phyloP scores from a whole-genome alignment of 352 stramenopile genomes.

The Phytophthora hibernalis region DNA sequence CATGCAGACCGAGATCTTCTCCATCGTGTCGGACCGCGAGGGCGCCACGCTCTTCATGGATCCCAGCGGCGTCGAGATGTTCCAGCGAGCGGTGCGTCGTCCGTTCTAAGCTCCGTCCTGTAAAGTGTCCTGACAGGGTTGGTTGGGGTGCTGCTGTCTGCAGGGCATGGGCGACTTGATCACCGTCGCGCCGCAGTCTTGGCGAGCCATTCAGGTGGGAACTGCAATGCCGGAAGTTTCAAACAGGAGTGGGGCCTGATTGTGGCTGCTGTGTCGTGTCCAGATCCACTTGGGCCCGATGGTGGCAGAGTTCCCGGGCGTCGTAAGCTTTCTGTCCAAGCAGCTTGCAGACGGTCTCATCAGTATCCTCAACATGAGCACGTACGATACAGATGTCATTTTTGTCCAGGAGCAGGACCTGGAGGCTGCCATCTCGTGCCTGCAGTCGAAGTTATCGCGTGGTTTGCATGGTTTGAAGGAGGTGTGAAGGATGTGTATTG shows the following conservation, averaged over 20 bases:
- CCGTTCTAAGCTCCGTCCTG: background rate
- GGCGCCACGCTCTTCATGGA: constrained; percentile 88
- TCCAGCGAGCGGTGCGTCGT: constrained; percentile 68
- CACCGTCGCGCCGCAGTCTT: constrained; percentile 75
- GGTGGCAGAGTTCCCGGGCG: constrained; percentile 85
- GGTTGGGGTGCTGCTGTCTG: background rate
- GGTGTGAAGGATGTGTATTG: constrained; percentile 32
- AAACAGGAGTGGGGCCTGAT: constrained; percentile 11
- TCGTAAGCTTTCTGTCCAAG: constrained; percentile 89
- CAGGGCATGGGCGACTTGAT: constrained; percentile 75
- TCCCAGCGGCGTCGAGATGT: constrained; percentile 83
- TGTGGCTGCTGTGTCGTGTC: constrained; percentile 7
- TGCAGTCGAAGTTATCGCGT: constrained; percentile 80
- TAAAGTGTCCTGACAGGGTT: background rate
- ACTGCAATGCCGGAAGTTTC: constrained; percentile 4
- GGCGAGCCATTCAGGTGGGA: constrained; percentile 78
- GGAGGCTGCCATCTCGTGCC: constrained; percentile 73
- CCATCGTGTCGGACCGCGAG: constrained; percentile 78
- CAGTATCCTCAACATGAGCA: constrained; percentile 93
- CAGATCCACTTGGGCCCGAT: constrained; percentile 88
- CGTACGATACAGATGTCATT: constrained; percentile 90
- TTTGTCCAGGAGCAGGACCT: constrained; percentile 81
- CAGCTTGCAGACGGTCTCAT: constrained; percentile 83
- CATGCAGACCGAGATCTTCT: constrained; percentile 87
- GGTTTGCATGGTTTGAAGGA: constrained; percentile 85